Evolutionary conservation across 108 stramenopile genomes (phyloP).

Genomic region (Stephanodiscus minutulus): DNA sequence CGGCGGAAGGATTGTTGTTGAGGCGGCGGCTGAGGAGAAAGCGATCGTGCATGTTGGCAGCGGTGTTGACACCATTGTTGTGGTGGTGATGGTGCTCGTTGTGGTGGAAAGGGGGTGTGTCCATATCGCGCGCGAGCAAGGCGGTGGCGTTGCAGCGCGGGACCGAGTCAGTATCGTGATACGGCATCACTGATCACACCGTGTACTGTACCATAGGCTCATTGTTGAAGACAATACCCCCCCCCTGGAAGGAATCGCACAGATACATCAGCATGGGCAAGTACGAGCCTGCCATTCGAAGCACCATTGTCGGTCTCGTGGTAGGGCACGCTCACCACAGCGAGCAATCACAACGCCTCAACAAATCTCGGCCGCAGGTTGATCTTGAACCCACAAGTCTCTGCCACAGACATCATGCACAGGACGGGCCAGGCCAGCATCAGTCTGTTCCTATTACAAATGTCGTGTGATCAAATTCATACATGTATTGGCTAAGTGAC

Average conservation of each 20-base stretch:
- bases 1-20: constrained; percentile 37
- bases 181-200: constrained; percentile 28
- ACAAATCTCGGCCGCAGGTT: too few relatives aligned
- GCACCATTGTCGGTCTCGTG: not conserved
- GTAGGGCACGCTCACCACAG: too few relatives aligned
- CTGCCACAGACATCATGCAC: too few relatives aligned
- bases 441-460: too few relatives aligned
- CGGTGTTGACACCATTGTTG: too few relatives aligned
- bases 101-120: constrained; percentile 31
- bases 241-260: constrained; percentile 44
- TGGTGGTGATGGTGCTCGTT: not conserved
- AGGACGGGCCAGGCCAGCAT: too few relatives aligned
- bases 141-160: constrained; percentile 24
- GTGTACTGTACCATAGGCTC: constrained; percentile 42
- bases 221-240: constrained; percentile 16
- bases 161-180: constrained; percentile 8
- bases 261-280: constrained; percentile 33
- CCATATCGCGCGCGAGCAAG: constrained; percentile 29
- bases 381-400: too few relatives aligned
- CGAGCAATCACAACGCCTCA: too few relatives aligned
- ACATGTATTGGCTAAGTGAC: too few relatives aligned
- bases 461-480: too few relatives aligned
- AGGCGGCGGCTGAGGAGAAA: constrained; percentile 48
- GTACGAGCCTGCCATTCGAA: constrained; percentile 26
- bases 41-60: constrained; percentile 35